Base-by-base conservation (phyloP, 2,329 filamentous ascomycete genomes). In the Rhynchosporium graminicola region DNA sequence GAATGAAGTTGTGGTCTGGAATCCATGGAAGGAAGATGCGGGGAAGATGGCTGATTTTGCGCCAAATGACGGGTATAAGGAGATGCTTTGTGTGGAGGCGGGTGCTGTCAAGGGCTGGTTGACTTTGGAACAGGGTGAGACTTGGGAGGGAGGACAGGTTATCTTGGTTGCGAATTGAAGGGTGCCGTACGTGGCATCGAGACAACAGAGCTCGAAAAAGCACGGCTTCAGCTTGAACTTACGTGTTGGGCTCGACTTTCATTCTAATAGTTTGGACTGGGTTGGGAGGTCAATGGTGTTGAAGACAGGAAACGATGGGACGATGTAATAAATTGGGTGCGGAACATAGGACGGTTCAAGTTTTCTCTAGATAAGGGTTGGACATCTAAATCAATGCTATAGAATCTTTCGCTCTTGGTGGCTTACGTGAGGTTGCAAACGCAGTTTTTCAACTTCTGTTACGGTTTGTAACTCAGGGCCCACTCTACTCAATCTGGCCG, bases 21-120 rank as follows among this genome's bases (percentile, higher is more conserved):
- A 99, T 77, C 95, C 95, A 1, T 97, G 94, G 92, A 82, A 83
- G 46, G 91, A 93, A 67, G 96, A 96, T 80, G 87, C 91, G 1
- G 85, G 87, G 70, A 83, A 83, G 4, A 96, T 97, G 79, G 87
- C 80, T 58, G 95, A 99, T 76, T 97, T 98, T 75, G 84, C 83
- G 63, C 95, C 95, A 56, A 90, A 96, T 73, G 90, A 93, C 59
- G 95, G 90, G 43, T 98, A 89, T 81, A 91, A 91, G 81, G 86
- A 92, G 63, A 97, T 98, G 91, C 80, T 99, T 48, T 98, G 95
- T 74, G 85, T 98, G 57, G 95, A 99, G 81, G 90, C 94, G 2
- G 95, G 95, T 12, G 84, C 87, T 9, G 94, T 98, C 20, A 82
- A 84, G 68, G 85, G 82, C 5, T 98, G 91, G 91, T 88, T 89